A percentile compares a stretch with the other conserved stretches of the same genome.
These are phyloP conservation scores for Apophysomyces ossiformis DNA, from an alignment of 371 early-diverging fungal species.

Conservation along the genomic window DNA sequence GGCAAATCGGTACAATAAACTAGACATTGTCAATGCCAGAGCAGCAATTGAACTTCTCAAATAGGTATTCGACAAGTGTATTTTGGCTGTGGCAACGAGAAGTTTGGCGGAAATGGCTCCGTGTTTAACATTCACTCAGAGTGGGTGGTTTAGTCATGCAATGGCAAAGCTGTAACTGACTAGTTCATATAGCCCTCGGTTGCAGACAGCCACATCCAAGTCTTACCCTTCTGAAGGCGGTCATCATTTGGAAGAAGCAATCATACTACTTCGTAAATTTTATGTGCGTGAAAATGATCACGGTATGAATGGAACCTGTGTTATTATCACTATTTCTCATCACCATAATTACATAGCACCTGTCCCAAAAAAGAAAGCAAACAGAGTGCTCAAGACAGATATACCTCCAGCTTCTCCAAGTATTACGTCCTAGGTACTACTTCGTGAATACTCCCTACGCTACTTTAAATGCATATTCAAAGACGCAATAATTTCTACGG, in stretches of 20 bases:
- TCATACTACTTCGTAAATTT: slow-evolving; percentile 85
- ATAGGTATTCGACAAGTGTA: slow-evolving; percentile 77
- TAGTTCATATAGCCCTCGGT: slow-evolving; percentile 20
- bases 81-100: slow-evolving; percentile 92
- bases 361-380: slow-evolving; percentile 83
- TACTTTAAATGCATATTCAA: too few species aligned
- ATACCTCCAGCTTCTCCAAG: slow-evolving; percentile 18
- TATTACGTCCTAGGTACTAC: neutral
- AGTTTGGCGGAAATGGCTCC: slow-evolving; percentile 96
- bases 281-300: slow-evolving; percentile 89
- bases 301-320: slow-evolving; percentile 53
- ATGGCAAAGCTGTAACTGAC: neutral
- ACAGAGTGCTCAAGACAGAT: slow-evolving; percentile 76
- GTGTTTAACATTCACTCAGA: slow-evolving; percentile 76
- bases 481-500: too few species aligned
- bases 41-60: neutral
- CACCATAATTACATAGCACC: slow-evolving; percentile 64
- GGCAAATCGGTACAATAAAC: slow-evolving; percentile 50
- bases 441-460: too few species aligned
- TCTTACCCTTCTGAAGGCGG: slow-evolving; percentile 75
- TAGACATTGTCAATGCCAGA: neutral
- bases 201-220: slow-evolving; percentile 33
- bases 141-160: slow-evolving; percentile 39
- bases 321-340: neutral
- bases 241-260: slow-evolving; percentile 79